Base-by-base conservation (phyloP, 2,329 filamentous ascomycete species). In the Monosporascus sp. region DNA sequence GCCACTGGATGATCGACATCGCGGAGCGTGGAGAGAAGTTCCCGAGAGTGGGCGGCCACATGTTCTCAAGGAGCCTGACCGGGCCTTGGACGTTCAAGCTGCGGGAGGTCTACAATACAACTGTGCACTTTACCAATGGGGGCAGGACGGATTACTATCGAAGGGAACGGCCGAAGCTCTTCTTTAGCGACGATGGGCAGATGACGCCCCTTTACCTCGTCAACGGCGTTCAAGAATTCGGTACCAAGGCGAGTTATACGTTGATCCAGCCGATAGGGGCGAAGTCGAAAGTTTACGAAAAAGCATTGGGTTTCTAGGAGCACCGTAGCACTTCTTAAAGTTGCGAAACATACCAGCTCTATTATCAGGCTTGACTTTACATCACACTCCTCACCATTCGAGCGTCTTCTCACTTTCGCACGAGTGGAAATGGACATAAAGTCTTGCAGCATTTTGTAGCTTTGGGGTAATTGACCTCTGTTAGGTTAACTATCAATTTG, bases 141-240 rank as follows among this genome's bases (percentile, higher is more conserved):
- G 64, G 64, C 0, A 62, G 55, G 24, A 65, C 68, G 44, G 64
- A 69, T 4, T 75, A 72, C 37, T 73, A 74, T 49, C 67, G 77
- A 2, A 61, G 77, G 14, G 77, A 79, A 57, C 63, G 77, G 2
- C 75, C 77, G 0, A 77, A 78, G 65, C 48, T 80, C 5, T 76
- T 73, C 50, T 78, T 79, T 19, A 77, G 74, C 52, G 63, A 70
- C 1, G 76, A 79, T 53, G 72, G 72, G 0, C 52, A 69, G n/a
- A 66, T 76, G 67, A 75, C 68, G 16, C 76, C 77, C 2, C 55
- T 80, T 43, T 77, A 77, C 51, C 49, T 79, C 54, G 64, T 72
- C 1, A 79, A 70, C 37, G 77, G 77, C 0, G 76, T 80, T 1
- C 76, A 79, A 54, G 70, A 72, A 54, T 64, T 70, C 43, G 62